A percentile compares a stretch with the other conserved stretches of the same genome.
phyloP scores from a whole-genome alignment of 805 yeast species.

The Lipomyces sp. region DNA sequence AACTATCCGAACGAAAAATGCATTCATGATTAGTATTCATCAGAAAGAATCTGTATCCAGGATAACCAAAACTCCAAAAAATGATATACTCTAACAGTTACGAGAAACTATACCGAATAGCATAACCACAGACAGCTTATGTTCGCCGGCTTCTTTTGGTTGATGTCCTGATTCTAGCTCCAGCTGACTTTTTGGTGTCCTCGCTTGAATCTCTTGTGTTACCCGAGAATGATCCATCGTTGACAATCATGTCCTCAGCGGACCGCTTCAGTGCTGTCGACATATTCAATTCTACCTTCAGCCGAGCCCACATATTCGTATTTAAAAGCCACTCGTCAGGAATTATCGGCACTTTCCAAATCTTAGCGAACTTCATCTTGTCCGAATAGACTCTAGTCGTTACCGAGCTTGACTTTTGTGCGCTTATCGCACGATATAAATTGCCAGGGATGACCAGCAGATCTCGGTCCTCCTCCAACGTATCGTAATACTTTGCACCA shows the following conservation, averaged over 20 bases:
- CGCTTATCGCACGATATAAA: conserved; percentile 10
- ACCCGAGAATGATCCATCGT: background rate
- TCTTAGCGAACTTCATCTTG: conserved; percentile 44
- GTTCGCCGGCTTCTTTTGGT: background rate
- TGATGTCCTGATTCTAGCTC: background rate
- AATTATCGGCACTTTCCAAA: conserved; percentile 49
- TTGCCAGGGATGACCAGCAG: conserved; percentile 51
- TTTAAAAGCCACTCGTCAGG: conserved; percentile 46
- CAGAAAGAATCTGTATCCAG: background rate
- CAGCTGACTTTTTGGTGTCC: background rate
- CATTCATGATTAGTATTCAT: background rate
- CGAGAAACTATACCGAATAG: no score
- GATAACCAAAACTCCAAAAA: background rate
- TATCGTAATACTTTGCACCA: conserved; percentile 57
- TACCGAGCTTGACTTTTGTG: conserved; percentile 10
- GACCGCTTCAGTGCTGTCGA: background rate
- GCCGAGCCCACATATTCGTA: background rate
- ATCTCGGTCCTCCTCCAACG: conserved; percentile 58
- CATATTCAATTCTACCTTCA: background rate
- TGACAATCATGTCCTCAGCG: background rate
- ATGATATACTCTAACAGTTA: background rate
- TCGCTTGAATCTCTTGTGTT: background rate
- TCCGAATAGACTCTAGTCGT: conserved; percentile 27
- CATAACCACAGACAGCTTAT: background rate
- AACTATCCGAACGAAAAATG: background rate